Base-by-base conservation (phyloP, 192 early-diverging fungal genomes). In the Gigaspora rosea region DNA sequence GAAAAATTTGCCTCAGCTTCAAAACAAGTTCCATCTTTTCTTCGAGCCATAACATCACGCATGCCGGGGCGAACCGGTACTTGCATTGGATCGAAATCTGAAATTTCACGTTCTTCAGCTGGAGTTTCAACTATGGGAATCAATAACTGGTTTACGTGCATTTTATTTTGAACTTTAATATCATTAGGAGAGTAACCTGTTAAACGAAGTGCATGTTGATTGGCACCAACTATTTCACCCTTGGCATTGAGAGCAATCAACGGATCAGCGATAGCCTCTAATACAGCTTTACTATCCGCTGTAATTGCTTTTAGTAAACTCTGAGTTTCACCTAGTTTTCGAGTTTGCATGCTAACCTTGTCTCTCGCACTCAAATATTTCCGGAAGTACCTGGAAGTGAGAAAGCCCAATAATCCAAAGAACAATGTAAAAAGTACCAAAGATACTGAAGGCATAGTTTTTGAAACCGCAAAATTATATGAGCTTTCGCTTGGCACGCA, bases 161-260 rank as follows among this genome's bases (percentile, higher is more conserved):
- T 72, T 4, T 46, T 54, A 36, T 72, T 72, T 27, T 66, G 59
- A 18, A 54, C 71, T 66, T 66, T 66, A 11, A 72, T 72, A 11
- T 72, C 71, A 10, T 72, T 57, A 18, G 50, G 50, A 16, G 71
- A 72, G n/a, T 72, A 72, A 18, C 71, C 71, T 1, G 71, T 72
- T 33, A 72, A 33, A 12, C 3, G 15, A 6, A 72, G n/a, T 2
- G 71, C 71, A 59, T 72, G 71, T 41, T 72, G 15, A 41, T 72
- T 72, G 18, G 71, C 71, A 18, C 71, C 71, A 59, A 72, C 71
- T 59, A 72, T 59, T 33, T 72, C 50, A 18, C 71, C 71, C 32
- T 36, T 58, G 8, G 52, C 13, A 41, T 72, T 59, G 27, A 72
- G 36, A 7, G 71, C 71, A n/a, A 72, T 18, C 16, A 72, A 58